Percentiles rank a stretch among this genome's conserved stretches.
These are phyloP conservation scores for Thelonectria blattea DNA, from an alignment of 2,329 filamentous ascomycete genomes.

Conservation along the genomic window DNA sequence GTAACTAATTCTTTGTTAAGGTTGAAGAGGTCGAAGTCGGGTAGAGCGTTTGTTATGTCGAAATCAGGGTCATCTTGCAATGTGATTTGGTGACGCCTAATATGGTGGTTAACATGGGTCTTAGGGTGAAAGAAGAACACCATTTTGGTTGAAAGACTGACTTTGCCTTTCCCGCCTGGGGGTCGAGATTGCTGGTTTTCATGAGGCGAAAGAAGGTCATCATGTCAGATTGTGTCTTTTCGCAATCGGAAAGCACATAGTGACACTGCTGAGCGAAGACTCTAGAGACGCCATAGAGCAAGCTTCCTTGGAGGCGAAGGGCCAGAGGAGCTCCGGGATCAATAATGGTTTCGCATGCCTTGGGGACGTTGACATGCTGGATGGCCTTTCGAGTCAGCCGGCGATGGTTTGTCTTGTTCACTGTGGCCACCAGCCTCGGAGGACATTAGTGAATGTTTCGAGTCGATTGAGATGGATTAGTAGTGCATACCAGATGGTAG, in stretches of 20 bases:
- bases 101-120: constrained; percentile 8
- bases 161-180: constrained; percentile 74
- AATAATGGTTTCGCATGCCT: constrained; percentile 88
- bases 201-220: constrained; percentile 67
- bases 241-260: constrained; percentile 83
- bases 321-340: constrained; percentile 84
- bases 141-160: constrained; percentile 50
- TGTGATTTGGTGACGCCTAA: constrained; percentile 76
- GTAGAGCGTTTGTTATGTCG: constrained; percentile 41
- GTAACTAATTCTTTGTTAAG: constrained; percentile 42
- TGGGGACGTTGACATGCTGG: constrained; percentile 82
- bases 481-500: constrained; percentile 82
- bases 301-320: constrained; percentile 84
- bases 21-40: constrained; percentile 46
- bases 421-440: constrained; percentile 85
- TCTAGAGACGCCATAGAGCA: constrained; percentile 84
- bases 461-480: rapidly evolving
- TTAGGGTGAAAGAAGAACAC: constrained; percentile 38
- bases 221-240: constrained; percentile 77
- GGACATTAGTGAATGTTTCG: constrained; percentile 8
- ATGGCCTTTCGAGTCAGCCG: constrained; percentile 87
- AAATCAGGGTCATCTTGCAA: constrained; percentile 86
- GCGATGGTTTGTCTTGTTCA: constrained; percentile 75
- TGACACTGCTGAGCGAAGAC: constrained; percentile 87
- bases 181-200: constrained; percentile 65